Base-by-base conservation (phyloP, 1,284 basidiomycete genomes). In the Fomitopsis pinicola region DNA sequence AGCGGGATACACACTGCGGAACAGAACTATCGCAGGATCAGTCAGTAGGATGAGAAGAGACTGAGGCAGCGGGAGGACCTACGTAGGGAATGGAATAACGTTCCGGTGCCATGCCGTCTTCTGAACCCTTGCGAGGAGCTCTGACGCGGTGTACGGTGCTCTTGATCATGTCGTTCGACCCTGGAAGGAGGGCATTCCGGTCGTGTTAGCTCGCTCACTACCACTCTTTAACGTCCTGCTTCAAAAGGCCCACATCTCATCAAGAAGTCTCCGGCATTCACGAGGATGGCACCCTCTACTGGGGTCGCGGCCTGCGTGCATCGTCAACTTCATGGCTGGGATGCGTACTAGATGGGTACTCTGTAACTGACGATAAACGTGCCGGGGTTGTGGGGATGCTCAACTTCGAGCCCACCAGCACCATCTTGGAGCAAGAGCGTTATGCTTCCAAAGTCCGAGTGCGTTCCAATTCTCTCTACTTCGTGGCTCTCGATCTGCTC, bases 241-340 rank as follows among this genome's bases (percentile, higher is more conserved):
- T 33, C 14, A 8, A 10, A 4, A 14, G 2, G 64, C 64, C 35
- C 33, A 72, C 82, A 87, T 64, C 84, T 73, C 81, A 82, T 82
- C 62, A 87, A 69, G 63, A 85, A 81, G 67, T 87, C 84, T 5
- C 83, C 85, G 6, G 84, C 84, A 65, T 87, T 87, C 58, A 87
- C 81, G n/a, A 86, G 73, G 19, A 86, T 72, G 0, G 83, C 77
- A 2, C 80, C 81, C 5, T 78, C 74, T 3, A 86, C 68, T 0
- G 83, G 82, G 2, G 77, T 76, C 6, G 80, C 83, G 26, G 78
- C 74, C 76, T 83, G 59, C 30, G 14, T 17, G 48, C 12, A 33
- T n/a, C 30, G 44, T 46, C 12, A 52, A n/a, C 46, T 35, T 48
- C 1, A 42, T 30, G 38, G 40, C 8, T 33, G 3, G 35, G 7